Evolutionary conservation across 805 yeast species (phyloP).

Genomic region (Candida suzukii): DNA sequence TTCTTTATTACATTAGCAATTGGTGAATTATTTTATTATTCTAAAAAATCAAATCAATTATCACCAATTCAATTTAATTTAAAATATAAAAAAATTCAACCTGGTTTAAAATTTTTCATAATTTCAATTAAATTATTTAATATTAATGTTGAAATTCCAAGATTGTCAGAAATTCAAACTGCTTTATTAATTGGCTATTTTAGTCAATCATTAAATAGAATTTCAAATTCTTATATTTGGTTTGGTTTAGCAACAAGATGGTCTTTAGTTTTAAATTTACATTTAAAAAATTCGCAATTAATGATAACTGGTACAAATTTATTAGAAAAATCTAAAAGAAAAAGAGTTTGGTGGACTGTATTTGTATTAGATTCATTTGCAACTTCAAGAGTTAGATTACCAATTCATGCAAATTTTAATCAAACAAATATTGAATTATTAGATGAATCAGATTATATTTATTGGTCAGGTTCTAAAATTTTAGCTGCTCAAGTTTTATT

Average conservation of each 20-base stretch:
- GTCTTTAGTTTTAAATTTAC: slow-evolving; percentile 25
- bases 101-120: slow-evolving; percentile 24
- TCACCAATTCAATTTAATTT: background rate
- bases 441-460: slow-evolving; percentile 17
- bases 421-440: slow-evolving; percentile 26
- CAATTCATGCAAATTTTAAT: slow-evolving; percentile 25
- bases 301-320: slow-evolving; percentile 3
- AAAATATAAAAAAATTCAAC: slow-evolving; percentile 3
- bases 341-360: slow-evolving; percentile 34
- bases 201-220: slow-evolving; percentile 29
- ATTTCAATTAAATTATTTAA: slow-evolving; percentile 19
- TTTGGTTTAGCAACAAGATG: slow-evolving; percentile 29
- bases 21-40: slow-evolving; percentile 17
- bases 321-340: slow-evolving; percentile 22
- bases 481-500: slow-evolving; percentile 21
- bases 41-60: slow-evolving; percentile 12
- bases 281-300: slow-evolving; percentile 15
- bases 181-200: slow-evolving; percentile 27
- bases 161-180: slow-evolving; percentile 24
- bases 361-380: slow-evolving; percentile 29
- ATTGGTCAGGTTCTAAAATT: slow-evolving; percentile 23
- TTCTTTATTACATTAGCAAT: slow-evolving; percentile 16
- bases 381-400: slow-evolving; percentile 30
- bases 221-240: slow-evolving; percentile 26
- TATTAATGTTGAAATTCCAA: slow-evolving; percentile 24